phyloP scores from a whole-genome alignment of 352 stramenopile species.

The Pythium rhizo-oryzae region DNA sequence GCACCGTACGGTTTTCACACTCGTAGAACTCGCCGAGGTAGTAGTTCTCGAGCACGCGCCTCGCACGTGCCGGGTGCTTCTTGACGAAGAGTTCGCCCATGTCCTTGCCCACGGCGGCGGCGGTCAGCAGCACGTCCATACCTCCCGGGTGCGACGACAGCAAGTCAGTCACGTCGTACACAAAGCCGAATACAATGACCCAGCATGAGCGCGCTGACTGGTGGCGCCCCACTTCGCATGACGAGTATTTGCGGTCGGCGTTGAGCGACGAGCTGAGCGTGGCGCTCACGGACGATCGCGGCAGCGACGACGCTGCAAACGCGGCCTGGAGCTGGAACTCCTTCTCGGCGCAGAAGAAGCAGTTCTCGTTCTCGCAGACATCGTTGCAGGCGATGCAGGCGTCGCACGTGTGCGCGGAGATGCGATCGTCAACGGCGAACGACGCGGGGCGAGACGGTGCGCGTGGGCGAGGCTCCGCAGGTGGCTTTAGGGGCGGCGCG shows the following conservation, averaged over 20 bases:
- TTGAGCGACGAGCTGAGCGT: slow-evolving; percentile 26
- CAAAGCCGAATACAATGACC: slow-evolving; percentile 84
- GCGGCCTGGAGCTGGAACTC: slow-evolving; percentile 65
- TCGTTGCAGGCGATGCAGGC: slow-evolving; percentile 84
- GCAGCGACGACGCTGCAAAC: slow-evolving; percentile 33
- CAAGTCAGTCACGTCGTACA: slow-evolving; percentile 93
- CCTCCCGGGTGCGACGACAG: slow-evolving; percentile 89
- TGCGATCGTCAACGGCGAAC: slow-evolving; percentile 11
- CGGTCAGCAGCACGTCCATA: slow-evolving; percentile 59
- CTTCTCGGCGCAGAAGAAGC: slow-evolving; percentile 80
- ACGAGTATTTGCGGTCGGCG: slow-evolving; percentile 75
- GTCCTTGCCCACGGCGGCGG: slow-evolving; percentile 52
- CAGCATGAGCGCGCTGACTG: slow-evolving; percentile 85
- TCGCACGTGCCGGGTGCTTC: slow-evolving; percentile 48
- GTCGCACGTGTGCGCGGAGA: slow-evolving; percentile 51
- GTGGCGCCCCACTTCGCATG: slow-evolving; percentile 89
- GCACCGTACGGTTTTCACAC: slow-evolving; percentile 50
- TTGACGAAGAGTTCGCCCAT: slow-evolving; percentile 52
- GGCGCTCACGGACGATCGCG: background rate
- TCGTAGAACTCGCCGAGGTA: slow-evolving; percentile 65
- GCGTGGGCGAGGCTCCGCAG: background rate
- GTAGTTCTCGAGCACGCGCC: slow-evolving; percentile 55
- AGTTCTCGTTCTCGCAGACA: slow-evolving; percentile 58
- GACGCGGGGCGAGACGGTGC: slow-evolving; percentile 3
- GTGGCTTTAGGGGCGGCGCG: background rate